Percentiles rank a stretch among this genome's conserved stretches.
These are phyloP conservation scores for Cutaneotrichosporon spelunceum DNA, from an alignment of 1,284 basidiomycete species.

Conservation along the genomic window DNA sequence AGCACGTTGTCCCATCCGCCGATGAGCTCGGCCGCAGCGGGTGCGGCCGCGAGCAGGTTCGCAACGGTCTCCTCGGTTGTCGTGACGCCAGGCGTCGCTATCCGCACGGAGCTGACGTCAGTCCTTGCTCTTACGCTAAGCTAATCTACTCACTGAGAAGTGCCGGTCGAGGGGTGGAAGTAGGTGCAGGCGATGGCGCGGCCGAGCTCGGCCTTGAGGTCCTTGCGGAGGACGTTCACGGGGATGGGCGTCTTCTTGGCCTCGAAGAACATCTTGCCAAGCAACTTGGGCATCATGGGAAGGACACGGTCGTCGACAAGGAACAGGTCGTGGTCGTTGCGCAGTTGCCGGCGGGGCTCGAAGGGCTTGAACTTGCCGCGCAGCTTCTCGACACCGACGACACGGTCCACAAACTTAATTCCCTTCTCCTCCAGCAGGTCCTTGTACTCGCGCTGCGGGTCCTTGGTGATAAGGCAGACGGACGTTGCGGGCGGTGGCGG, in stretches of 20 bases:
- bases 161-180: slow-evolving; percentile 89
- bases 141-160: slow-evolving; percentile 66
- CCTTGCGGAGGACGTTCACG: slow-evolving; percentile 77
- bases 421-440: slow-evolving; percentile 72
- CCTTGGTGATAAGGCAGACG: slow-evolving; percentile 89
- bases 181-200: slow-evolving; percentile 87
- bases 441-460: slow-evolving; percentile 94
- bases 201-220: slow-evolving; percentile 85
- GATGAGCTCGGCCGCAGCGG: slow-evolving; percentile 67
- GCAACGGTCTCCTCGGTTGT: slow-evolving; percentile 65
- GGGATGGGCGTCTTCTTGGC: slow-evolving; percentile 98
- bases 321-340: slow-evolving; percentile 88
- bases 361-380: slow-evolving; percentile 91
- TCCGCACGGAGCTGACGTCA: slow-evolving; percentile 69
- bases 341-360: slow-evolving; percentile 77
- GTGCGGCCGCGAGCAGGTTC: slow-evolving; percentile 76
- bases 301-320: slow-evolving; percentile 88
- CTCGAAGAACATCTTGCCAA: slow-evolving; percentile 88
- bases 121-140: neutral
- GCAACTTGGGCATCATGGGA: slow-evolving; percentile 76
- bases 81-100: slow-evolving; percentile 69
- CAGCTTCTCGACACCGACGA: slow-evolving; percentile 86
- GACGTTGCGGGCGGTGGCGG: slow-evolving; percentile 72
- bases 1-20: slow-evolving; percentile 91
- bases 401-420: slow-evolving; percentile 83